phyloP scores from a whole-genome alignment of 2,329 filamentous ascomycete genomes.

The Penicillium vulpinum region DNA sequence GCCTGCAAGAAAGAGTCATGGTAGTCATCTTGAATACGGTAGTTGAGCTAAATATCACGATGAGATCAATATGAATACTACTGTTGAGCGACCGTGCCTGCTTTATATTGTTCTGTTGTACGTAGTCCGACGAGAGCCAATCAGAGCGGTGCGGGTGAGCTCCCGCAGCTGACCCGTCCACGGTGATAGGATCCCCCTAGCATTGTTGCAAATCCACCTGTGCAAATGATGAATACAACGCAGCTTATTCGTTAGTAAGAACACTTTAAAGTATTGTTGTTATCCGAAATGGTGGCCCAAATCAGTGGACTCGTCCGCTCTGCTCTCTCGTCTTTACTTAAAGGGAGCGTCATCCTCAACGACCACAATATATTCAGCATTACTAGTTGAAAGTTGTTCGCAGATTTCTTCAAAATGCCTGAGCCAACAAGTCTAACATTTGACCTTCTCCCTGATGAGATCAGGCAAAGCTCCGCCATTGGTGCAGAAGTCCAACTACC shows the following conservation, averaged over 20 bases:
- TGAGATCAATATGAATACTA: neutral
- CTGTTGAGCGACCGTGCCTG: neutral
- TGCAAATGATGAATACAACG: neutral
- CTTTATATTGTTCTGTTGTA: neutral
- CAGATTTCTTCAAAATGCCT: neutral
- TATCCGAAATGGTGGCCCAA: neutral
- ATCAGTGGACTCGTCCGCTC: neutral
- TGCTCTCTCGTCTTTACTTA: neutral
- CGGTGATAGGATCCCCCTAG: neutral
- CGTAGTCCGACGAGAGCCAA: neutral
- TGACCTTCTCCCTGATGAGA: neutral
- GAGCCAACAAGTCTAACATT: constrained; percentile 4
- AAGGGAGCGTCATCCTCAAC: neutral
- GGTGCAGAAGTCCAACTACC: constrained; percentile 8
- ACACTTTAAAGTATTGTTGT: neutral
- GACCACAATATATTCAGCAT: neutral
- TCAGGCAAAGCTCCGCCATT: constrained; percentile 8
- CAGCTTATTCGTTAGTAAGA: neutral
- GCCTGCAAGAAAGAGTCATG: neutral
- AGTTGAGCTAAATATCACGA: neutral
- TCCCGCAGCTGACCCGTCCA: neutral
- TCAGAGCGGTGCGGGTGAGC: neutral
- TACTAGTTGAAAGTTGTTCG: neutral
- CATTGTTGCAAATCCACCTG: neutral
- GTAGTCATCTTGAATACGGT: neutral